phyloP scores from a whole-genome alignment of 345 rosid species.

The Mallotus nudiflorus region DNA sequence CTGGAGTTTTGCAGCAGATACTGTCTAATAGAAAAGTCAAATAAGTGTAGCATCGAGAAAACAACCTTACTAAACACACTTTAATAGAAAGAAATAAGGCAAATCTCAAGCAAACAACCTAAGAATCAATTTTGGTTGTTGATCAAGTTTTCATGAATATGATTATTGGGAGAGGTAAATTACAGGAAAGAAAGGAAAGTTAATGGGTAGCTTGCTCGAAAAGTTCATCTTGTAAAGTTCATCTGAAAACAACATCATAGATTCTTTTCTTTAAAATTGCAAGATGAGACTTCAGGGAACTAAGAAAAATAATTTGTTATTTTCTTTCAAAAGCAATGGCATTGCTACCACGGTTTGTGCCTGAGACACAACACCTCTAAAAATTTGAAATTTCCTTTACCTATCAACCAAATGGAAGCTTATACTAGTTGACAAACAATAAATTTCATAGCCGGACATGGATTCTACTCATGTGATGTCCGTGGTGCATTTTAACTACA shows the following conservation, averaged over 20 bases:
- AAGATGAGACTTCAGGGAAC: not conserved
- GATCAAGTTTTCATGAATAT: not conserved
- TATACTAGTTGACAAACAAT: not conserved
- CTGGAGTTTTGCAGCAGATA: slow-evolving; percentile 54
- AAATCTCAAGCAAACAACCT: not conserved
- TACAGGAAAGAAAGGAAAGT: not conserved
- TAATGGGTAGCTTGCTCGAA: not conserved
- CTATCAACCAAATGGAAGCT: not conserved
- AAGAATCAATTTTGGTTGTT: not conserved
- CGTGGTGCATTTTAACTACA: not conserved
- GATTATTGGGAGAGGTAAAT: not conserved
- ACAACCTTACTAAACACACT: not conserved
- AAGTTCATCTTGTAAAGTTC: not conserved
- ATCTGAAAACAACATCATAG: not conserved
- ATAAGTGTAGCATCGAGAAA: not conserved
- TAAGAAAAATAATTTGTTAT: not conserved
- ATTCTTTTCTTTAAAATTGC: not conserved
- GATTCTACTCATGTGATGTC: not conserved
- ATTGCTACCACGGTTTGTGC: not conserved
- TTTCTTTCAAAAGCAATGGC: not conserved
- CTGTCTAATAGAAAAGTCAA: slow-evolving; percentile 43
- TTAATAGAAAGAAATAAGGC: not conserved
- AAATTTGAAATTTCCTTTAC: too few relatives aligned
- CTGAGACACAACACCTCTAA: not conserved
- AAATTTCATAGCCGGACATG: not conserved